Evolutionary conservation across 805 yeast genomes (phyloP), one percentile per base, ranked within the genome.

Genomic region (Candida sonorensis): DNA sequence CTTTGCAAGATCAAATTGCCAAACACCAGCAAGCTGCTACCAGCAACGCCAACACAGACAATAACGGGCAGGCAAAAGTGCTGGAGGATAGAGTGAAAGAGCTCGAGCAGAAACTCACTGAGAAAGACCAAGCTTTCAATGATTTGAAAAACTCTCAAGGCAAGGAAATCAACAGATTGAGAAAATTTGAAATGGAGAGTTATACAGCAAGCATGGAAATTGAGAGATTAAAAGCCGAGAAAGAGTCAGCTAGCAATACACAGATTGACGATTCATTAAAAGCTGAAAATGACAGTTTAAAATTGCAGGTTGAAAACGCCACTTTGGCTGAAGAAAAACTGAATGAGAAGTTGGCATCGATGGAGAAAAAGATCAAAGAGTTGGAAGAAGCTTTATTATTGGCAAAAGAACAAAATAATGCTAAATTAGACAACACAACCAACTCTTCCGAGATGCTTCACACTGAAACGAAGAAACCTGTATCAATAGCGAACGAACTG

Each of bases 181-280:
- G 41, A 20, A 36, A 37, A 14, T 29, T 36, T 21, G 48, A 44
- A 30, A 43, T 38, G 40, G 38, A 38, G 14, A 41, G 43, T 24
- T 44, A 36, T 26, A 40, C 19, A 11, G 27, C 45, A 7, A 35
- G 33, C 10, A 25, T 36, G 26, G 32, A 41, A 19, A 21, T 47
- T 10, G 48, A 31, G 9, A 19, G 16, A 11, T 17, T 31, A 14
- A 31, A 23, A 26, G n/a, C n/a, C n/a, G 26, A 14, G 8, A 7
- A 27, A 10, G 19, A 26, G 10, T 7, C 13, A 12, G 17, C 2
- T 5, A 13, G 4, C 12, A 12, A 19, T n/a, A 3, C 23, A 13
- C n/a, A n/a, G n/a, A n/a, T n/a, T n/a, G n/a, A n/a, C n/a, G n/a
- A n/a, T n/a, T n/a, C n/a, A n/a, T n/a, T n/a, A n/a, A 22, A 22